Base-by-base conservation (phyloP, 1,284 basidiomycete species). In the Entoloma clypeatum region DNA sequence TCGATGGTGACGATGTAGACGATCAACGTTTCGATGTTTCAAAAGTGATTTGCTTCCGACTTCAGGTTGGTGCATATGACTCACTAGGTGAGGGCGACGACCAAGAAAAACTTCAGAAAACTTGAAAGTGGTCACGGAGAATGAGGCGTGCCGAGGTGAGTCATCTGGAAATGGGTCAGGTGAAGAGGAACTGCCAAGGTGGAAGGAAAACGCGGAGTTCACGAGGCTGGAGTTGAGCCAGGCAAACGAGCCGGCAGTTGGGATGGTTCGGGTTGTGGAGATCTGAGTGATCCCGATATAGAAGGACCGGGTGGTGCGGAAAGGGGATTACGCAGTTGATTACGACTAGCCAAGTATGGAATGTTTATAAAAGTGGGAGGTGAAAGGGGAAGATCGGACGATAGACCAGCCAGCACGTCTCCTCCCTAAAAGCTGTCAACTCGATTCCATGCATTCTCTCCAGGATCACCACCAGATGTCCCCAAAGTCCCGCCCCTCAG, bases 401-500 rank as follows among this genome's bases (percentile, higher is more conserved):
- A 3, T 14, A 5, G 13, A 7, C 34, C 13, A 7, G 11, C 19
- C 18, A 4, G 8, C 34, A 5, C 22, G 6, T 34, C 7, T 18
- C 25, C 34, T 23, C n/a, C 22, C 34, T 31, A 10, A 17, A 35
- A 44, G 13, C 18, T 29, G 31, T 28, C 33, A 14, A 3, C 17
- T 30, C n/a, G 21, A n/a, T 19, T 24, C 24, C 22, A 19, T 33
- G 17, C 18, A 27, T 17, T 21, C n/a, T 32, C 37, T 36, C 37
- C 17, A n/a, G 10, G 26, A 18, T 32, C 32, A 39, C 24, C 18
- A 22, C 49, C 13, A 41, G 30, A 7, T 46, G 41, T 5, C 48
- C 39, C 24, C 41, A 23, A 30, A 13, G 38, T 7, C 23, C 16
- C 9, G 10, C 31, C n/a, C 19, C 42, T 21, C 36, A 9, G 79